Evolutionary conservation across 2,329 filamentous ascomycete genomes (phyloP).

Genomic region (Neopestalotiopsis rosae): DNA sequence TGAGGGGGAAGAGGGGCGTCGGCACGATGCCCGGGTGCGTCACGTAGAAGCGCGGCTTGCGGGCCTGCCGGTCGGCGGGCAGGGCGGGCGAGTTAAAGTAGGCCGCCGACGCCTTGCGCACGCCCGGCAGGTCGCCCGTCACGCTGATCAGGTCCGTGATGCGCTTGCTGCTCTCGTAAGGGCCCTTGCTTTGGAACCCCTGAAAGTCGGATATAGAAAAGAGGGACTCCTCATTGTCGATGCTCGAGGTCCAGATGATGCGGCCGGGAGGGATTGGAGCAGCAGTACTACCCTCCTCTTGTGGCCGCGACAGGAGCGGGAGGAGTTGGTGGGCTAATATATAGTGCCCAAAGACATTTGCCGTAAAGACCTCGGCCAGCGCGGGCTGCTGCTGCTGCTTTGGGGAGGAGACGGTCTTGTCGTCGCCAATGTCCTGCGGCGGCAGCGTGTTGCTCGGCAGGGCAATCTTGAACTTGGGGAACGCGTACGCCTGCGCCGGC

Average conservation of each 20-base stretch:
- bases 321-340: conserved; percentile 81
- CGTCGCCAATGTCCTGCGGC: conserved; percentile 40
- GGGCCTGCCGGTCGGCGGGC: conserved; percentile 26
- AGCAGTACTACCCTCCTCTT: conserved; percentile 30
- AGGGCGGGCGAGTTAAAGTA: conserved; percentile 54
- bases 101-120: conserved; percentile 57
- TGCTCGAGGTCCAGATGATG: conserved; percentile 85
- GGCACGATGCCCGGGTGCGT: conserved; percentile 87
- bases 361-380: conserved; percentile 83
- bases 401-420: conserved; percentile 19
- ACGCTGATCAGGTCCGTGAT: conserved; percentile 85
- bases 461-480: conserved; percentile 77
- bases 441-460: conserved; percentile 49
- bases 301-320: conserved; percentile 67
- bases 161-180: conserved; percentile 89
- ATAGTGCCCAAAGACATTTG: conserved; percentile 96
- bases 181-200: conserved; percentile 61
- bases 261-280: conserved; percentile 53
- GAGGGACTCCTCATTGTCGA: conserved; percentile 65
- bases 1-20: conserved; percentile 80
- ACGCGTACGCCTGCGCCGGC: conserved; percentile 72
- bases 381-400: conserved; percentile 54
- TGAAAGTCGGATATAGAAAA: conserved; percentile 79
- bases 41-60: conserved; percentile 73
- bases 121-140: conserved; percentile 70